Evolutionary conservation across 768 basidiomycete species (phyloP).

Genomic region (Kwoniella shandongensis): DNA sequence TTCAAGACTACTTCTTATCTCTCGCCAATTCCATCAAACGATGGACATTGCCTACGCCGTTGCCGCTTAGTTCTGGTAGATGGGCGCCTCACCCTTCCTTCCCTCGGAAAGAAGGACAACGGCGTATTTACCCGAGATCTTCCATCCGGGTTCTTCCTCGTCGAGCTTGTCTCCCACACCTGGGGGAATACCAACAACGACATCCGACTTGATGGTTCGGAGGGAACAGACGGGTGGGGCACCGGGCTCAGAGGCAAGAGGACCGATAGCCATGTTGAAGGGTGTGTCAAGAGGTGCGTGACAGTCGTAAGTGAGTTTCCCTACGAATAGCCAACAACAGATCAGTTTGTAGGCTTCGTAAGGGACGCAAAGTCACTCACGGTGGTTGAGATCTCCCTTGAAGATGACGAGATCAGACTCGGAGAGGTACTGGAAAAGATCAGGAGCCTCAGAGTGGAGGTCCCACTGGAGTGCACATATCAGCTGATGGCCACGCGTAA

Average conservation of each 20-base stretch:
- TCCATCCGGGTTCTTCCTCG: slow-evolving; percentile 86
- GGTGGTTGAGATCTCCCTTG: slow-evolving; percentile 93
- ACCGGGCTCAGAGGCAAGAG: slow-evolving; percentile 83
- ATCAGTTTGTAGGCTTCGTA: neutral
- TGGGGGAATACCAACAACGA: slow-evolving; percentile 65
- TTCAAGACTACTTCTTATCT: too few relatives aligned
- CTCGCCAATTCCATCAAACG: too few relatives aligned
- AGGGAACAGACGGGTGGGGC: slow-evolving; percentile 83
- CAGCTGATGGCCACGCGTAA: neutral
- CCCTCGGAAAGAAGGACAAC: slow-evolving; percentile 84
- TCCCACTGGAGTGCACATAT: slow-evolving; percentile 37
- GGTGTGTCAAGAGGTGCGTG: slow-evolving; percentile 63
- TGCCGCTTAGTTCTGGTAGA: slow-evolving; percentile 17
- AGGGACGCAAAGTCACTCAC: slow-evolving; percentile 60
- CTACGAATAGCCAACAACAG: neutral
- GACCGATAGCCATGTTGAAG: slow-evolving; percentile 86
- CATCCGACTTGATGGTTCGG: slow-evolving; percentile 91
- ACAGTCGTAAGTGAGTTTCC: slow-evolving; percentile 55
- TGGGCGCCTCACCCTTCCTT: slow-evolving; percentile 80
- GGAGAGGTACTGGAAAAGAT: slow-evolving; percentile 82
- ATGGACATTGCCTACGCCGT: neutral
- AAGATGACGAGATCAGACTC: slow-evolving; percentile 85
- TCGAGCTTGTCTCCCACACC: slow-evolving; percentile 74
- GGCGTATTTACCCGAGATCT: slow-evolving; percentile 95
- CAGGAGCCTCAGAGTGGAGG: slow-evolving; percentile 52